phyloP scores from a whole-genome alignment of 2,329 filamentous ascomycete species.

The Phaeosphaeria sp. region DNA sequence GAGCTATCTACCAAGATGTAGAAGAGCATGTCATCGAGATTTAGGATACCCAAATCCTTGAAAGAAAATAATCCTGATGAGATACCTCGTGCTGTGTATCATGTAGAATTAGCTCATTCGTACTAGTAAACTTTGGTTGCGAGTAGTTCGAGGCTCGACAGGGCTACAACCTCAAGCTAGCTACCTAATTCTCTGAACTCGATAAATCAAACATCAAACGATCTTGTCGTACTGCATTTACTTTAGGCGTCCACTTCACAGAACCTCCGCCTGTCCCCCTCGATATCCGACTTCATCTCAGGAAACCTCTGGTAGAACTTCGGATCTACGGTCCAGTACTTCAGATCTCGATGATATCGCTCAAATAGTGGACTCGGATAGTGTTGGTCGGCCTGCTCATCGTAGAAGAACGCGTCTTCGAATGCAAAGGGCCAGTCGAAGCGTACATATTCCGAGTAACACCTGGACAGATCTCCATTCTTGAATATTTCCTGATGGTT shows the following conservation, averaged over 20 bases:
- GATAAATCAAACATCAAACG: no score
- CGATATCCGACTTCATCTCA: conserved; percentile 39
- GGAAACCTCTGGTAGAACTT: conserved; percentile 38
- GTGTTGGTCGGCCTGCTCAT: conserved; percentile 17
- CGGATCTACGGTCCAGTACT: conserved; percentile 32
- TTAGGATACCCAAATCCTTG: no score
- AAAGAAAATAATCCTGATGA: no score
- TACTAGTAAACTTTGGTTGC: no score
- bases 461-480: conserved; percentile 22
- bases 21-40: no score
- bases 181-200: no score
- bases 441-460: conserved; percentile 33
- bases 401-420: conserved; percentile 40
- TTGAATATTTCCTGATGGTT: conserved; percentile 31
- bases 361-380: conserved; percentile 39
- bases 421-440: conserved; percentile 44
- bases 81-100: no score
- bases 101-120: no score
- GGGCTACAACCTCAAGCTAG: no score
- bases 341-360: conserved; percentile 37
- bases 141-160: no score
- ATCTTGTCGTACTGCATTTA: no score
- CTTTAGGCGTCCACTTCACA: neutral
- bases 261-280: conserved; percentile 33
- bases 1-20: no score